These are phyloP conservation scores for Monosporozyma solicola DNA, from an alignment of 805 yeast genomes.

Conservation along the genomic window DNA sequence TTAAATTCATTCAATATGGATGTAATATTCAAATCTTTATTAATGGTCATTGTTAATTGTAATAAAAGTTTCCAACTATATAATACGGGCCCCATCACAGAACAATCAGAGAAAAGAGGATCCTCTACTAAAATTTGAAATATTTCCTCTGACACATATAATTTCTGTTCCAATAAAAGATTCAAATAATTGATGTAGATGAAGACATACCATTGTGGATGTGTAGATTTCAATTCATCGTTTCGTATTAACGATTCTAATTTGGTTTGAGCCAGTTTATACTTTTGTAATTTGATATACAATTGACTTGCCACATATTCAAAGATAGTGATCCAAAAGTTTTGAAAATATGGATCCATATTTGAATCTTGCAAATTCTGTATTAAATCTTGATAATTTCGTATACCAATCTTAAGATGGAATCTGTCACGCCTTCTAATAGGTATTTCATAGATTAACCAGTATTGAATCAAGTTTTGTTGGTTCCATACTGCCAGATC, in stretches of 20 bases:
- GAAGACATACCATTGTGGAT: slow-evolving; percentile 12
- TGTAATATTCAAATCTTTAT: slow-evolving; percentile 24
- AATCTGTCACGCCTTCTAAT: slow-evolving; percentile 10
- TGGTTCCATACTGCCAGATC: slow-evolving; percentile 14
- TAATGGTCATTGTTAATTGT: slow-evolving; percentile 15
- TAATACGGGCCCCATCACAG: slow-evolving; percentile 8
- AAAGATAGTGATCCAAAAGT: slow-evolving; percentile 16
- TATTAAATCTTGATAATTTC: slow-evolving; percentile 16
- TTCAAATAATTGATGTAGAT: slow-evolving; percentile 11
- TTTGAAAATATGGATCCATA: not conserved
- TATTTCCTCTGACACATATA: slow-evolving; percentile 7
- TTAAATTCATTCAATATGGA: slow-evolving; percentile 20
- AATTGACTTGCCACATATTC: slow-evolving; percentile 11
- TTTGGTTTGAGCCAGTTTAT: slow-evolving; percentile 6
- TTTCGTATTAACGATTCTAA: slow-evolving; percentile 4
- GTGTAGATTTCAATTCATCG: not conserved
- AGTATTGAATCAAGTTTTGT: slow-evolving; percentile 7
- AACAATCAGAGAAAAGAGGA: slow-evolving; percentile 3
- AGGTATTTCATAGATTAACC: slow-evolving; percentile 15
- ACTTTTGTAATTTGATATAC: slow-evolving; percentile 8
- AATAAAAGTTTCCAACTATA: slow-evolving; percentile 22
- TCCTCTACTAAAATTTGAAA: not conserved
- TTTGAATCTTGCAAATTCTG: slow-evolving; percentile 6
- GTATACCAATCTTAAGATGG: slow-evolving; percentile 19
- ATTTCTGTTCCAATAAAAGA: slow-evolving; percentile 14